Percentiles rank a stretch among this genome's conserved stretches.
Conservation (phyloP, 352 stramenopile species). For the Phytophthora hibernalis region DNA sequence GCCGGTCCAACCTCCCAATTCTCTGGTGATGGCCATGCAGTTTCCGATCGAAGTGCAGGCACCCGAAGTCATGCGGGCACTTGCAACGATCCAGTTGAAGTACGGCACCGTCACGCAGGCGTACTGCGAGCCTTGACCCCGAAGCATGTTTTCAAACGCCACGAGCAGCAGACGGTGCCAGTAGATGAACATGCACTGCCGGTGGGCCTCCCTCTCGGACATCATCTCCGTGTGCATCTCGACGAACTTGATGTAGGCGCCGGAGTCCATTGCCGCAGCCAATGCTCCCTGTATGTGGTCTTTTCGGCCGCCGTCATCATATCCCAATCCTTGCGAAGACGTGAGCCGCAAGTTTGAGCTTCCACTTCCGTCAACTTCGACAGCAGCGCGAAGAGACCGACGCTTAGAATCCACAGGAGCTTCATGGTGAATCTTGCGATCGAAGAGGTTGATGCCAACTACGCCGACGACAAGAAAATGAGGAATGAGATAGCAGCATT, state of each 20-base stretch:
- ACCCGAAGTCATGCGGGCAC: constrained; percentile 45
- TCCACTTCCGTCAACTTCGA: constrained; percentile 12
- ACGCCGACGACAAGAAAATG: constrained; percentile 25
- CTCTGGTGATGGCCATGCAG: constrained; percentile 53
- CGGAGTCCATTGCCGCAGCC: constrained; percentile 58
- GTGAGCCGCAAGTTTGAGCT: constrained; percentile 42
- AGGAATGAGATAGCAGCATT: constrained; percentile 16
- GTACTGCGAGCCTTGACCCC: constrained; percentile 52
- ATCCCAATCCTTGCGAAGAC: constrained; percentile 62
- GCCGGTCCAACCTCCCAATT: constrained; percentile 49
- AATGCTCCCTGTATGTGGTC: constrained; percentile 56
- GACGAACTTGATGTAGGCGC: constrained; percentile 68
- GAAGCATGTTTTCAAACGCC: constrained; percentile 88
- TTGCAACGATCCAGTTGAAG: constrained; percentile 76
- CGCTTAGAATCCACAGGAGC: constrained; percentile 28
- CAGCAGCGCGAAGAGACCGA: constrained; percentile 22
- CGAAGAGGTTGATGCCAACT: constrained; percentile 2
- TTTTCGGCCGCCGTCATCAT: constrained; percentile 51
- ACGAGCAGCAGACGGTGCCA: constrained; percentile 79
- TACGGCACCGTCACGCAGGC: constrained; percentile 84
- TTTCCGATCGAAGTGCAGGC: constrained; percentile 55
- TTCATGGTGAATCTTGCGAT: constrained; percentile 30
- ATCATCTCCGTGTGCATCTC: constrained; percentile 74
- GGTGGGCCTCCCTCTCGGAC: constrained; percentile 60
- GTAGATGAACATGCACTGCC: constrained; percentile 85